Evolutionary conservation across 768 basidiomycete species (phyloP).

Genomic region (Tephrocybe rancida): DNA sequence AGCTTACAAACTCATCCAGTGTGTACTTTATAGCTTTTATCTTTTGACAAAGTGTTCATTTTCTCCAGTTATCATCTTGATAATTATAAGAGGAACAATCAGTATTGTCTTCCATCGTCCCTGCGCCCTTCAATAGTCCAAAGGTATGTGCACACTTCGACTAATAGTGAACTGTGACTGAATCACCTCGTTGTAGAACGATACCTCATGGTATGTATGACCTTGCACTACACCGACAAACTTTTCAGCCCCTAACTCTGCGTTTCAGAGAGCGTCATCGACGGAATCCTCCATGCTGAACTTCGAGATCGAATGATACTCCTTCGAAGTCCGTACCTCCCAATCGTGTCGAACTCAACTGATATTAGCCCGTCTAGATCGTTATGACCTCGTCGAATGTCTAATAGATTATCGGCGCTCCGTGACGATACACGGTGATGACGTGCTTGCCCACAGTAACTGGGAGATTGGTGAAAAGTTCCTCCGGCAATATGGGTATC

Average conservation of each 20-base stretch:
- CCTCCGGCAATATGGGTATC: constrained; percentile 81
- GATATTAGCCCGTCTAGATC: constrained; percentile 45
- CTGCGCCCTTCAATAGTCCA: constrained; percentile 89
- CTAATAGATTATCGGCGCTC: constrained; percentile 70
- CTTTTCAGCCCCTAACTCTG: constrained; percentile 11
- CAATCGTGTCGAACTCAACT: not conserved
- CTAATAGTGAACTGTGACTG: constrained; percentile 5
- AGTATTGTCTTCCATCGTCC: constrained; percentile 87
- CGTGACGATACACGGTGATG: constrained; percentile 85
- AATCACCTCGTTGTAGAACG: constrained; percentile 45
- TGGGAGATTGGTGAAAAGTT: constrained; percentile 91
- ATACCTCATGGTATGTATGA: constrained; percentile 83
- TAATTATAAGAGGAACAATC: constrained; percentile 83
- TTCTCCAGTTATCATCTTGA: constrained; percentile 81
- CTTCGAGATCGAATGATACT: constrained; percentile 91
- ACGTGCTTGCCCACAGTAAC: constrained; percentile 85
- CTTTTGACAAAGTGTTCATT: not conserved
- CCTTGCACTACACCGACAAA: not conserved
- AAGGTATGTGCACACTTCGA: constrained; percentile 44
- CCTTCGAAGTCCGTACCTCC: constrained; percentile 60
- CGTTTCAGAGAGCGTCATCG: constrained; percentile 81
- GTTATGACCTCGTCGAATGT: constrained; percentile 80
- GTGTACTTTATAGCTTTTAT: constrained; percentile 24
- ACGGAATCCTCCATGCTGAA: constrained; percentile 87
- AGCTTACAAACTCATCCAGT: constrained; percentile 84